These are phyloP conservation scores for Geranomyces variabilis DNA, from an alignment of 192 early-diverging fungal species.

Conservation along the genomic window DNA sequence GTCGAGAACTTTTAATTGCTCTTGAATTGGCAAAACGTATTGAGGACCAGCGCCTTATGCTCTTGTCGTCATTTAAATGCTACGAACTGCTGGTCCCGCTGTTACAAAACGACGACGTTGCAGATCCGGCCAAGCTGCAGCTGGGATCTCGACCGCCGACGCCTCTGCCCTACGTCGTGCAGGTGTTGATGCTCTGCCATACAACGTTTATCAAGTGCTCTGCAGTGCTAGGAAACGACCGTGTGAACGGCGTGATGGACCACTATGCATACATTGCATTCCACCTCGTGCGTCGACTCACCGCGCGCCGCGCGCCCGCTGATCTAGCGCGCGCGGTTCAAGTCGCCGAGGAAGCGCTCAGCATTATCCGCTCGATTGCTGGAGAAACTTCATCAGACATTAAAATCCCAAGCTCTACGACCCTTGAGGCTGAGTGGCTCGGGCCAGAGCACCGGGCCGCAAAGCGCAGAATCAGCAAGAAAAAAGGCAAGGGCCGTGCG, in stretches of 20 bases:
- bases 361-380: constrained; percentile 26
- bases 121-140: constrained; percentile 14
- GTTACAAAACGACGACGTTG: constrained; percentile 14
- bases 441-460: constrained; percentile 28
- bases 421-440: constrained; percentile 44
- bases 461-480: constrained; percentile 19
- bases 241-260: constrained; percentile 20
- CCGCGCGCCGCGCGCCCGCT: not conserved
- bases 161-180: constrained; percentile 24
- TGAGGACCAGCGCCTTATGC: constrained; percentile 23
- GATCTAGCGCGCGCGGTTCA: constrained; percentile 13
- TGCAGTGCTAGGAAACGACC: constrained; percentile 32
- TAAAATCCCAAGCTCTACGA: constrained; percentile 43
- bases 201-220: constrained; percentile 20
- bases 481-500: constrained; percentile 9
- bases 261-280: constrained; percentile 38
- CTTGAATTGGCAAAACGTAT: constrained; percentile 36
- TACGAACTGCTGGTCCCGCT: constrained; percentile 17
- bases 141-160: not conserved
- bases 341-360: constrained; percentile 36
- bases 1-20: constrained; percentile 36
- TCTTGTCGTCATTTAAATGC: constrained; percentile 32
- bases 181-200: constrained; percentile 28
- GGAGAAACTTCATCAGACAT: constrained; percentile 26
- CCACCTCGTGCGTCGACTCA: constrained; percentile 30